Conservation (phyloP, 495 filamentous ascomycete species). For the Podospora pseudocomata region DNA sequence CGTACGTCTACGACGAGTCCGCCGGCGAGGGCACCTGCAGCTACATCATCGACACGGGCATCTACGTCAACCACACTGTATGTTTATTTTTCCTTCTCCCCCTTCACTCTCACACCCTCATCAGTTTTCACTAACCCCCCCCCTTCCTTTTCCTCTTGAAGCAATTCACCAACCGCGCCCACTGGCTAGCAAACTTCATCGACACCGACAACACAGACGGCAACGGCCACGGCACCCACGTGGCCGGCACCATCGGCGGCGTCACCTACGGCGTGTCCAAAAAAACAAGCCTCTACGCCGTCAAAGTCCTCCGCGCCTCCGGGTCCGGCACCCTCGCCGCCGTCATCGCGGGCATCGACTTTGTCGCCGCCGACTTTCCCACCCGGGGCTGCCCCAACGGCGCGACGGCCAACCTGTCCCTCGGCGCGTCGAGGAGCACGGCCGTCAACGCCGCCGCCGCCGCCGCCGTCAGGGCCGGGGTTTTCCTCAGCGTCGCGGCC, state of each 20-base stretch:
- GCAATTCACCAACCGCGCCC: slow-evolving; percentile 57
- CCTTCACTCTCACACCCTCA: background rate
- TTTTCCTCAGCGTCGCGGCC: slow-evolving; percentile 52
- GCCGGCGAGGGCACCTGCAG: slow-evolving; percentile 57
- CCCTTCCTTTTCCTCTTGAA: background rate
- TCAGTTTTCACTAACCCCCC: background rate
- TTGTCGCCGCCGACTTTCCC: slow-evolving; percentile 34
- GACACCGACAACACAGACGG: slow-evolving; percentile 35
- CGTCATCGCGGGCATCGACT: slow-evolving; percentile 48
- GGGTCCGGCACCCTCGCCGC: slow-evolving; percentile 40
- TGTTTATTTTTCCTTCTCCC: slow-evolving; percentile 25
- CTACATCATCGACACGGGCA: slow-evolving; percentile 61
- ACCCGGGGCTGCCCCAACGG: slow-evolving; percentile 36
- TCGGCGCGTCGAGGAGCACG: slow-evolving; percentile 49
- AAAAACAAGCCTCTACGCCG: slow-evolving; percentile 57
- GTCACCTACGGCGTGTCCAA: slow-evolving; percentile 63
- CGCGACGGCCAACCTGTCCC: slow-evolving; percentile 48
- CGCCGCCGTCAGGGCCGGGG: slow-evolving; percentile 45
- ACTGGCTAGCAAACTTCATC: slow-evolving; percentile 38
- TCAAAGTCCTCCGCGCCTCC: slow-evolving; percentile 60
- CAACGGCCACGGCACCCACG: slow-evolving; percentile 58
- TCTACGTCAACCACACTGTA: slow-evolving; percentile 49
- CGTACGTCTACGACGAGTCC: slow-evolving; percentile 55
- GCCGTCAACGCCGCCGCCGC: slow-evolving; percentile 51
- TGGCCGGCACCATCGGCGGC: slow-evolving; percentile 61